Evolutionary conservation across 2,329 filamentous ascomycete species (phyloP).

Genomic region (Hortaea werneckii): DNA sequence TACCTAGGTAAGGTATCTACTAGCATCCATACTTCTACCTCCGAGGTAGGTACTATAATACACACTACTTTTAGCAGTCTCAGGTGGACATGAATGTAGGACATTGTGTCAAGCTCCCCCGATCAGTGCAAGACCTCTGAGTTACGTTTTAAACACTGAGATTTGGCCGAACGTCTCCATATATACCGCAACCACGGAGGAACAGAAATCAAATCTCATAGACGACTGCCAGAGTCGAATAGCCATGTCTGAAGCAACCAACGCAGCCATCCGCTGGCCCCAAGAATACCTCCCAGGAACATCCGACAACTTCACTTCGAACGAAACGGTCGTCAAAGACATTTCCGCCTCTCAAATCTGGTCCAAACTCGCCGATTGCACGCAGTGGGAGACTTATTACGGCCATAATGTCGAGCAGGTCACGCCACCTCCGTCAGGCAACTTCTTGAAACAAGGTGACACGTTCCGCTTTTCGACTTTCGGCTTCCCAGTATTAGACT

Average conservation of each 20-base stretch:
- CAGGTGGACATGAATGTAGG: too few species aligned
- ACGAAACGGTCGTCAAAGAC: conserved; percentile 23
- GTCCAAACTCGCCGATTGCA: conserved; percentile 23
- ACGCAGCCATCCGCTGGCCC: conserved; percentile 26
- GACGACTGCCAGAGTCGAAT: too few species aligned
- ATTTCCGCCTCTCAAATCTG: conserved; percentile 24
- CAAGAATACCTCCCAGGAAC: conserved; percentile 24
- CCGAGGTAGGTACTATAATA: too few species aligned
- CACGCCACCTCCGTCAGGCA: conserved; percentile 17
- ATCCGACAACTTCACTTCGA: conserved; percentile 28
- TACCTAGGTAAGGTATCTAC: too few species aligned
- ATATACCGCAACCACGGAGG: too few species aligned
- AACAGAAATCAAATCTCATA: too few species aligned
- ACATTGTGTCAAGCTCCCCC: too few species aligned
- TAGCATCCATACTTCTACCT: too few species aligned
- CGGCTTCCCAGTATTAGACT: conserved; percentile 24
- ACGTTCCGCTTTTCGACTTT: conserved; percentile 28
- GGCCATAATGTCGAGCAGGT: conserved; percentile 21
- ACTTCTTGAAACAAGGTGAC: conserved; percentile 18
- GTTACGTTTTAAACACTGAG: too few species aligned
- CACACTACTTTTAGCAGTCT: too few species aligned
- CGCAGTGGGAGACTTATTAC: conserved; percentile 27
- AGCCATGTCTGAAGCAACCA: conserved; percentile 1
- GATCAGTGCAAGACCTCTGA: too few species aligned
- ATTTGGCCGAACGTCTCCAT: too few species aligned